A percentile compares a stretch with the other conserved stretches of the same genome.
Evolutionary conservation across 768 basidiomycete genomes (phyloP).

Genomic region (Lentinus tigrinus): DNA sequence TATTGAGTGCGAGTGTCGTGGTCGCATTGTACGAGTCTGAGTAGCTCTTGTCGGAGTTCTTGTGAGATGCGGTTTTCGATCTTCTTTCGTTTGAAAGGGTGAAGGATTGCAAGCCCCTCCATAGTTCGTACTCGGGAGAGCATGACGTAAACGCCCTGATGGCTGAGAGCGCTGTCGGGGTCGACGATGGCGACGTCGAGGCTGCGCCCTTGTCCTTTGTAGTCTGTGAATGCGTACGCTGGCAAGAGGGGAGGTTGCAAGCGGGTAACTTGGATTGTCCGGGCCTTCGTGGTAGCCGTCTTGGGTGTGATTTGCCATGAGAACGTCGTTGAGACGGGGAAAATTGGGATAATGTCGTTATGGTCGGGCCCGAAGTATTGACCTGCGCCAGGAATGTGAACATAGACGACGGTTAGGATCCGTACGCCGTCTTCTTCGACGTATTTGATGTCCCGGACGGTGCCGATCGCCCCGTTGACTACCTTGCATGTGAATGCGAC

Average conservation of each 20-base stretch:
- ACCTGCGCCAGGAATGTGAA: neutral
- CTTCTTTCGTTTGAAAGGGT: slow-evolving; percentile 15
- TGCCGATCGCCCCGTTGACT: slow-evolving; percentile 21
- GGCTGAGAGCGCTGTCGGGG: slow-evolving; percentile 11
- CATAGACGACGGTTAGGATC: neutral
- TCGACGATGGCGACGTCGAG: slow-evolving; percentile 26
- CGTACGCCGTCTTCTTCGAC: neutral
- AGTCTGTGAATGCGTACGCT: slow-evolving; percentile 29
- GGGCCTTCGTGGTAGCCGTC: neutral
- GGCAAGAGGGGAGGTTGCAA: slow-evolving; percentile 26
- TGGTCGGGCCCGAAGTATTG: neutral
- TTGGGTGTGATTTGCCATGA: neutral
- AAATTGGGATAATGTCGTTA: neutral
- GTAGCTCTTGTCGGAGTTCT: neutral
- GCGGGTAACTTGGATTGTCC: neutral
- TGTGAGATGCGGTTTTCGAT: neutral
- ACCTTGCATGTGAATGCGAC: slow-evolving; percentile 2
- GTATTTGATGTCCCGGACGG: slow-evolving; percentile 3
- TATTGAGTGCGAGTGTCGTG: too few species aligned
- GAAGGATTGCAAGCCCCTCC: slow-evolving; percentile 22
- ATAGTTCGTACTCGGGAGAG: slow-evolving; percentile 26
- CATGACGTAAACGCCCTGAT: slow-evolving; percentile 31
- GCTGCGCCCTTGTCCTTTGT: slow-evolving; percentile 29
- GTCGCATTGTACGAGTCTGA: neutral
- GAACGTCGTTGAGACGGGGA: neutral